Percentiles rank a stretch among this genome's conserved stretches.
These are phyloP conservation scores for Sonneratia alba DNA, from an alignment of 345 rosid species.

Conservation along the genomic window DNA sequence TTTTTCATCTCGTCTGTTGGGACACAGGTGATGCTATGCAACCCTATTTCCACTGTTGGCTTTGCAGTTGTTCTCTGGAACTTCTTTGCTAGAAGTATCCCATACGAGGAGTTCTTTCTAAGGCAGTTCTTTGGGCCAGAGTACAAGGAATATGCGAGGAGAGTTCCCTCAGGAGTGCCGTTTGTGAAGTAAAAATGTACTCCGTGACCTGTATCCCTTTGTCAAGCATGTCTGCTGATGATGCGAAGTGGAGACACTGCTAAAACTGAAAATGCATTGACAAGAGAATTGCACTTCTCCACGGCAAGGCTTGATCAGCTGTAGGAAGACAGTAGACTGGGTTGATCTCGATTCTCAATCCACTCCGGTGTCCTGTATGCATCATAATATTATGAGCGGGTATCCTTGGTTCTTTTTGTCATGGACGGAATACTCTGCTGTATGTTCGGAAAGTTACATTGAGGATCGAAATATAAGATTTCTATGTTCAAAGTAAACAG, in stretches of 20 bases:
- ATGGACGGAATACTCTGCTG: no score
- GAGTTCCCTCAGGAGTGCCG: slow-evolving; percentile 19
- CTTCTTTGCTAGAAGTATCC: slow-evolving; percentile 15
- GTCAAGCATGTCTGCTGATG: background rate
- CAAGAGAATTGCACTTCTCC: background rate
- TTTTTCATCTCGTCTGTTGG: slow-evolving; percentile 38
- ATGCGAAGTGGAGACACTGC: background rate
- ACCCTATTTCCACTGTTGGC: slow-evolving; percentile 26
- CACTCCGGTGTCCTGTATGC: background rate
- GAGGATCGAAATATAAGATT: no score
- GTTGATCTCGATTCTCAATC: background rate
- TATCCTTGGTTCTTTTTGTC: background rate
- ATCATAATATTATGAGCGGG: background rate
- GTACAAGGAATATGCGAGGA: slow-evolving; percentile 10
- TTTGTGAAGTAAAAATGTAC: slow-evolving; percentile 7
- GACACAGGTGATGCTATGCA: slow-evolving; percentile 43
- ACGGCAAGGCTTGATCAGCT: background rate
- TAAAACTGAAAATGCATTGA: background rate
- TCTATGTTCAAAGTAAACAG: no score
- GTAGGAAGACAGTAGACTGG: background rate
- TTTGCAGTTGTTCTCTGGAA: slow-evolving; percentile 30
- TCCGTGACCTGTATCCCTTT: background rate
- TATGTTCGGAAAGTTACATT: no score
- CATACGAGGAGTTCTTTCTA: slow-evolving; percentile 12
- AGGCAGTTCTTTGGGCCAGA: slow-evolving; percentile 13